Base-by-base conservation (phyloP, 345 rosid species). In the Eucalyptus erythrocorys region DNA sequence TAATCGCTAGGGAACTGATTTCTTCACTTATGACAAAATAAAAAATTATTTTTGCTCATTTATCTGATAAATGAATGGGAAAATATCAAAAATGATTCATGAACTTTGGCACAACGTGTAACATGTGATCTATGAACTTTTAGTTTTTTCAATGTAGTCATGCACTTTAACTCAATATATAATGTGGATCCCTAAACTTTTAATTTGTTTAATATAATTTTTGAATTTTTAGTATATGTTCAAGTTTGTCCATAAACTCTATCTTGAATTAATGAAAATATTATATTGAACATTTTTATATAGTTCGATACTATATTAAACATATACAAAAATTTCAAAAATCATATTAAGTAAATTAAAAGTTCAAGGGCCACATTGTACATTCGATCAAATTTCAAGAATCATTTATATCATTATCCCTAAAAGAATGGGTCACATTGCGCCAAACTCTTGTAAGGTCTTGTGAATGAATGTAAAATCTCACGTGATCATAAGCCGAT, bases 341-440 rank as follows among this genome's bases (percentile, higher is more conserved):
- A 51, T 17, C 22, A 50, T 50, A 50, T 50, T 1, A 50, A 3
- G 22, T 22, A 53, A 53, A 53, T 53, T 8, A 7, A 55, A 55
- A 22, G 27, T 55, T 22, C 0, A 55, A 55, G 1, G 0, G 0
- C 0, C 59, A 55, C 0, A 22, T 1, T 55, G 0, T 24, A 4
- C 30, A 55, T 55, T 55, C 1, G 0, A 6, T 55, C 3, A 22
- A 55, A 55, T 22, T 55, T 55, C 0, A 22, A 9, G 12, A 4
- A 55, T 55, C 5, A 55, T 55, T 22, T 21, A 2, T 22, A 10
- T 55, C 6, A 22, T 55, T 22, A 55, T 9, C 13, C 30, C 30
- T 55, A 55, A 34, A 68, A 1, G 1, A 71, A 76, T 76, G 37
- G 8, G 5, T 21, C 82, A 21, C 45, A 37, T 76, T 37, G 0